phyloP scores from a whole-genome alignment of 441 rosid species.

The Euphorbia schlechtendalii region DNA sequence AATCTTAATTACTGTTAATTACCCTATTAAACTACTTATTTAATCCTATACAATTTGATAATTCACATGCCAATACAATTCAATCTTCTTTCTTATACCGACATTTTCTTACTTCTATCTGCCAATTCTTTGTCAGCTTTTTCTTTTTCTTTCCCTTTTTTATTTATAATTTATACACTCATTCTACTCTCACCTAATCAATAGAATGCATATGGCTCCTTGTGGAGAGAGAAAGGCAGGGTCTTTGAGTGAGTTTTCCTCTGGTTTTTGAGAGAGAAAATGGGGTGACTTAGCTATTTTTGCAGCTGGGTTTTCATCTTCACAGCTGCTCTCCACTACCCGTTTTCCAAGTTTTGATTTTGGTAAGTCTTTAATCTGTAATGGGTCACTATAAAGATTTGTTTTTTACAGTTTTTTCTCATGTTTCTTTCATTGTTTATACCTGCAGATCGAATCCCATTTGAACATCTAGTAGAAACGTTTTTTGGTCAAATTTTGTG shows the following conservation, averaged over 20 bases:
- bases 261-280: conserved; percentile 24
- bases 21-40: not conserved
- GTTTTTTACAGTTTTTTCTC: conserved; percentile 13
- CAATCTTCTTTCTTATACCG: conserved; percentile 1
- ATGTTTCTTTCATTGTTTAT: conserved; percentile 1
- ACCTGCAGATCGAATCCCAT: conserved; percentile 18
- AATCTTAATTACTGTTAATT: conserved; percentile 15
- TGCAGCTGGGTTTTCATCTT: conserved; percentile 55
- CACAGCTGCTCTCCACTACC: conserved; percentile 39
- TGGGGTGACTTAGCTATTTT: conserved; percentile 45
- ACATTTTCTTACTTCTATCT: conserved; percentile 1
- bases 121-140: conserved; percentile 2
- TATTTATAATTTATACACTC: conserved; percentile 12
- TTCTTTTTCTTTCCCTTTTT: not conserved
- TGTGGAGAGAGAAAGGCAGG: conserved; percentile 19
- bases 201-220: conserved; percentile 31
- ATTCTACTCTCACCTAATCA: conserved; percentile 29
- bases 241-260: conserved; percentile 14
- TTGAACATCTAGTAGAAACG: not conserved
- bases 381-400: conserved; percentile 8
- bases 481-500: conserved; percentile 14
- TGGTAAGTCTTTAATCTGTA: conserved; percentile 28
- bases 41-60: not conserved
- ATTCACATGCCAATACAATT: not conserved
- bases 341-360: conserved; percentile 13